These are phyloP conservation scores for Skeletonema marinoi DNA, from an alignment of 108 stramenopile species.

Conservation along the genomic window DNA sequence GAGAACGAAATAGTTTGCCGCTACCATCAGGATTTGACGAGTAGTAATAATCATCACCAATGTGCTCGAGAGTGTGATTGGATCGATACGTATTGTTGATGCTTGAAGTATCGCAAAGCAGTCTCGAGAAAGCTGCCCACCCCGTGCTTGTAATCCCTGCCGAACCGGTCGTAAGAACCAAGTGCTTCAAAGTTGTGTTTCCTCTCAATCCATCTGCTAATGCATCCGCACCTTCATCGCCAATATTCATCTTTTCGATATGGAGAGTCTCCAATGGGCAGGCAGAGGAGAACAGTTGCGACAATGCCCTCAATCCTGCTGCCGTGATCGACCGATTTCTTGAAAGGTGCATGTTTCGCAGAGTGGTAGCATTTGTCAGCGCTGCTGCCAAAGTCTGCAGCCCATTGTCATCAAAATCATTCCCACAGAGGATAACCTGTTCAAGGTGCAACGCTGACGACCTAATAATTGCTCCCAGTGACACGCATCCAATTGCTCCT, in stretches of 20 bases:
- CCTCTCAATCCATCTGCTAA: conserved; percentile 1
- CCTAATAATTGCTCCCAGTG: not conserved
- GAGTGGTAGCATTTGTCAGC: not conserved
- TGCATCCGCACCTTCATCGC: conserved; percentile 8
- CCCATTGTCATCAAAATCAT: not conserved
- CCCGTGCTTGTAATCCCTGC: not conserved
- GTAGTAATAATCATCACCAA: not conserved
- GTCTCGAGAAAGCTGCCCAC: conserved; percentile 9
- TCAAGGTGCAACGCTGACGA: not conserved
- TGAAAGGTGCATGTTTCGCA: not conserved
- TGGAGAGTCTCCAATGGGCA: not conserved
- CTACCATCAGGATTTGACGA: not conserved
- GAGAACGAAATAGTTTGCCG: no score
- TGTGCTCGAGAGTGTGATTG: conserved; percentile 11
- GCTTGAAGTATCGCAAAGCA: not conserved
- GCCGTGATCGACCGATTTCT: not conserved
- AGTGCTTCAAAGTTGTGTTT: conserved; percentile 3
- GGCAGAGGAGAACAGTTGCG: not conserved
- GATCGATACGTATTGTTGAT: conserved; percentile 17
- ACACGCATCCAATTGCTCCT: not conserved
- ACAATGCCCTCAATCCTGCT: not conserved
- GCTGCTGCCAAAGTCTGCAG: not conserved
- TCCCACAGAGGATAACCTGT: not conserved
- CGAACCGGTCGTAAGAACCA: not conserved
- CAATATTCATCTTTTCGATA: conserved; percentile 3